Conservation (phyloP, 768 basidiomycete genomes). For the Gymnopilus dilepis region DNA sequence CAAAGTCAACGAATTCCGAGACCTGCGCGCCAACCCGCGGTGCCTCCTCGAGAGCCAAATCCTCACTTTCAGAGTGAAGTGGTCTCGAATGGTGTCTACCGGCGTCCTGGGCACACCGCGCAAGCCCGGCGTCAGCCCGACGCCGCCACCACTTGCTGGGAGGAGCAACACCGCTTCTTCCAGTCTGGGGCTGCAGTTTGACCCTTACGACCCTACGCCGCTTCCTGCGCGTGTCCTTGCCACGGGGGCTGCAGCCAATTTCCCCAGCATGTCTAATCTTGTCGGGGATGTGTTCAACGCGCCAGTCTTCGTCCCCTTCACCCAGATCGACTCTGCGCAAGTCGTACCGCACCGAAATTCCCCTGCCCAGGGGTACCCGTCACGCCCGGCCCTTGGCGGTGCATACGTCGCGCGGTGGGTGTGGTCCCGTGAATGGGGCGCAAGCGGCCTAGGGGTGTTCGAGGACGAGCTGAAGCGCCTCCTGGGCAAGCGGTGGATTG, state of each 20-base stretch:
- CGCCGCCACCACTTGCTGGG: constrained; percentile 38
- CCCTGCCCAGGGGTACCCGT: constrained; percentile 70
- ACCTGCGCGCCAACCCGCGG: constrained; percentile 86
- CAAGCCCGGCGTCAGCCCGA: constrained; percentile 38
- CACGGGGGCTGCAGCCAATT: constrained; percentile 83
- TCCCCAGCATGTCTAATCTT: constrained; percentile 80
- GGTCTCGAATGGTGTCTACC: constrained; percentile 73
- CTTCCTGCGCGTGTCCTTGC: constrained; percentile 72
- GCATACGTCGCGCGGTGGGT: constrained; percentile 88
- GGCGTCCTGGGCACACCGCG: constrained; percentile 63
- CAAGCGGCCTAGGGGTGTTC: constrained; percentile 61
- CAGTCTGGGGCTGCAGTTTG: constrained; percentile 72
- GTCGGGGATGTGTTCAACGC: constrained; percentile 86
- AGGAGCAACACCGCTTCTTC: constrained; percentile 36
- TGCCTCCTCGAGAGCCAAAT: constrained; percentile 85
- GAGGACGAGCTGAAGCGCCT: constrained; percentile 82
- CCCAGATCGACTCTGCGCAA: constrained; percentile 81
- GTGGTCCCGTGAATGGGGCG: constrained; percentile 71
- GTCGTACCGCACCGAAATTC: constrained; percentile 74
- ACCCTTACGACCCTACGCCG: constrained; percentile 74
- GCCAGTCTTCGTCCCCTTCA: constrained; percentile 73
- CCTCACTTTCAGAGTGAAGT: constrained; percentile 81
- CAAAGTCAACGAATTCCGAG: constrained; percentile 87
- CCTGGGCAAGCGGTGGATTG: constrained; percentile 76
- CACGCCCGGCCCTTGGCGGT: constrained; percentile 71